Conservation (phyloP, 2,329 filamentous ascomycete species). For the Graphiopsis chlorocephala region DNA sequence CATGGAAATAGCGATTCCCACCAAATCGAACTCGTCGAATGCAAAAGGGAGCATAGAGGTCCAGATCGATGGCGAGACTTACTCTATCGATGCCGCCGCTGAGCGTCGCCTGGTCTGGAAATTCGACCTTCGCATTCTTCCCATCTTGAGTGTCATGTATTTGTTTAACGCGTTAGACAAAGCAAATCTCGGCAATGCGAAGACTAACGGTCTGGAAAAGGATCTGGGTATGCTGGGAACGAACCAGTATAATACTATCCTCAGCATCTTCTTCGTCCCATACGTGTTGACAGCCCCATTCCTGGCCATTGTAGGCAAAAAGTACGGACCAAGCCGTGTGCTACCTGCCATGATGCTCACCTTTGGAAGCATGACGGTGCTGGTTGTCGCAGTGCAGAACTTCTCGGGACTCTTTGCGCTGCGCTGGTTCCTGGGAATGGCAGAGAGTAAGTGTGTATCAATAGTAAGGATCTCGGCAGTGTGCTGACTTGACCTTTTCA, state of each 20-base stretch:
- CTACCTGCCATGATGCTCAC: slow-evolving; percentile 66
- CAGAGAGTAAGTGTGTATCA: slow-evolving; percentile 47
- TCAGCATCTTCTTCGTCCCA: slow-evolving; percentile 72
- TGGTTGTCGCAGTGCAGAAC: slow-evolving; percentile 55
- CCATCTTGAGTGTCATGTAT: slow-evolving; percentile 59
- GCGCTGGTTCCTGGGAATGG: slow-evolving; percentile 64
- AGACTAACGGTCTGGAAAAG: slow-evolving; percentile 45
- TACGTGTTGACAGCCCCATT: slow-evolving; percentile 69
- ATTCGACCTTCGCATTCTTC: slow-evolving; percentile 55
- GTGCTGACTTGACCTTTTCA: neutral
- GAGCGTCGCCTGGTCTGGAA: slow-evolving; percentile 53
- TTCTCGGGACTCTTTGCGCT: slow-evolving; percentile 66
- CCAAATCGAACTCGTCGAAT: neutral
- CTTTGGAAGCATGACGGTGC: slow-evolving; percentile 64
- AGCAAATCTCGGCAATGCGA: slow-evolving; percentile 32
- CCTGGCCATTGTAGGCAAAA: slow-evolving; percentile 65
- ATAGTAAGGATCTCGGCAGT: neutral
- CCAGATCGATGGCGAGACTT: slow-evolving; percentile 2
- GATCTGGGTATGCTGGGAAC: slow-evolving; percentile 57
- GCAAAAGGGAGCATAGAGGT: neutral
- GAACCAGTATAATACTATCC: slow-evolving; percentile 64
- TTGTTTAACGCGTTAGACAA: slow-evolving; percentile 55
- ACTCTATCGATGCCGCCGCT: slow-evolving; percentile 43
- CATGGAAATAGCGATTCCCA: neutral
- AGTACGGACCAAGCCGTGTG: slow-evolving; percentile 61